These are phyloP conservation scores for Pseudogymnoascus sp. DNA, from an alignment of 2,329 filamentous ascomycete species.

Conservation along the genomic window DNA sequence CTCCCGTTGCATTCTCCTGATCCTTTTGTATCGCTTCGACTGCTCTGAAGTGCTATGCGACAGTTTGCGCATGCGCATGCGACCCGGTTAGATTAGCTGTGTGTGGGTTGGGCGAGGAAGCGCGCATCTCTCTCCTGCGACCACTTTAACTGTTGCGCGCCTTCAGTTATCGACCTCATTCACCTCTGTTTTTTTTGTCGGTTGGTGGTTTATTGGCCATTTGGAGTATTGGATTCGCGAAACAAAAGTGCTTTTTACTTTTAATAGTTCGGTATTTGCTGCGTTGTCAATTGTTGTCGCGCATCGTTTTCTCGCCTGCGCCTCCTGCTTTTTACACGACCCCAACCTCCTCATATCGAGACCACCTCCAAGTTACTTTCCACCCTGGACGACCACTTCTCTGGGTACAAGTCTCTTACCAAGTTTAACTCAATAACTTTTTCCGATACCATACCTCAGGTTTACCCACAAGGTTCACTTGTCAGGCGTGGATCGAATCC, in stretches of 20 bases:
- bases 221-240: conserved; percentile 5
- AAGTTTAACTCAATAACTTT: conserved; percentile 6
- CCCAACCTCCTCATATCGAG: conserved; percentile 9
- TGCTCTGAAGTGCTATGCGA: conserved; percentile 1
- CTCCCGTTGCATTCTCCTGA: background rate
- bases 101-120: background rate
- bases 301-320: conserved; percentile 9
- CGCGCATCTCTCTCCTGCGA: background rate
- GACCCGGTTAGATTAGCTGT: conserved; percentile 1
- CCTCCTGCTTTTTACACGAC: conserved; percentile 9
- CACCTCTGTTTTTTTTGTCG: background rate
- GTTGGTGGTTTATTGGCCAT: conserved; percentile 5
- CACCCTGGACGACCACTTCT: conserved; percentile 6
- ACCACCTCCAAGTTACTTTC: background rate
- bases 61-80: conserved; percentile 3
- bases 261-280: background rate
- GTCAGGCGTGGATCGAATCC: background rate
- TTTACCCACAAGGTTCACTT: conserved; percentile 5
- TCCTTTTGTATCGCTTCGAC: background rate
- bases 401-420: conserved; percentile 6
- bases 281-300: background rate
- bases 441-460: background rate
- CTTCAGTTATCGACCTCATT: background rate
- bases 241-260: background rate
- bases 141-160: background rate